These are phyloP conservation scores for Nemania bipapillata DNA, from an alignment of 2,329 filamentous ascomycete genomes.

Conservation along the genomic window DNA sequence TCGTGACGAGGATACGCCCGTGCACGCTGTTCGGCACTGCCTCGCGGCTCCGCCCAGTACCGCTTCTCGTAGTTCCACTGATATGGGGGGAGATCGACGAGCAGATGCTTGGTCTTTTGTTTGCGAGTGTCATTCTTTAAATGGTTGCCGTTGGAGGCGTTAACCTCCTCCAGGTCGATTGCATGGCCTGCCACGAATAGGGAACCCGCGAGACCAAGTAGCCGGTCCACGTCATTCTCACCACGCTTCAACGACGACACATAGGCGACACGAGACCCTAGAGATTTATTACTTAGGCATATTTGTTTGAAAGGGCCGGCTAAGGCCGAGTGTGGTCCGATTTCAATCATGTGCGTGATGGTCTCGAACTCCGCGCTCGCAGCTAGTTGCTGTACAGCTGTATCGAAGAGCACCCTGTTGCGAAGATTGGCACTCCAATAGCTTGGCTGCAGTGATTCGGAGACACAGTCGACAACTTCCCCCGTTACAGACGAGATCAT, in stretches of 20 bases:
- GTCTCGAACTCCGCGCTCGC: conserved; percentile 45
- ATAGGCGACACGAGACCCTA: conserved; percentile 37
- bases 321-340: conserved; percentile 51
- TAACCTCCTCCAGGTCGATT: conserved; percentile 44
- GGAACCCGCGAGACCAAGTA: conserved; percentile 44
- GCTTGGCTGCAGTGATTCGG: conserved; percentile 22
- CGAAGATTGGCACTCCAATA: conserved; percentile 48
- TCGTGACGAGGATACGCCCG: conserved; percentile 45
- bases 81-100: conserved; percentile 49
- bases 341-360: conserved; percentile 45
- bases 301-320: conserved; percentile 53
- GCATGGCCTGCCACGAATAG: conserved; percentile 43
- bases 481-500: conserved; percentile 47
- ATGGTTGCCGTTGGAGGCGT: conserved; percentile 18
- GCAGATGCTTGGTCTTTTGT: conserved; percentile 34
- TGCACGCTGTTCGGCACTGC: conserved; percentile 43
- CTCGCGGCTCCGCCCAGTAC: conserved; percentile 46
- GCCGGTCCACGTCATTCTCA: conserved; percentile 38
- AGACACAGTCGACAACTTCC: conserved; percentile 12
- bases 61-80: conserved; percentile 46
- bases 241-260: conserved; percentile 41
- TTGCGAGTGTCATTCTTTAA: conserved; percentile 30
- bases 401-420: conserved; percentile 46
- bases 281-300: conserved; percentile 38
- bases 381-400: conserved; percentile 54